phyloP scores from a whole-genome alignment of 192 early-diverging fungal species.

The Pilaira anomala region DNA sequence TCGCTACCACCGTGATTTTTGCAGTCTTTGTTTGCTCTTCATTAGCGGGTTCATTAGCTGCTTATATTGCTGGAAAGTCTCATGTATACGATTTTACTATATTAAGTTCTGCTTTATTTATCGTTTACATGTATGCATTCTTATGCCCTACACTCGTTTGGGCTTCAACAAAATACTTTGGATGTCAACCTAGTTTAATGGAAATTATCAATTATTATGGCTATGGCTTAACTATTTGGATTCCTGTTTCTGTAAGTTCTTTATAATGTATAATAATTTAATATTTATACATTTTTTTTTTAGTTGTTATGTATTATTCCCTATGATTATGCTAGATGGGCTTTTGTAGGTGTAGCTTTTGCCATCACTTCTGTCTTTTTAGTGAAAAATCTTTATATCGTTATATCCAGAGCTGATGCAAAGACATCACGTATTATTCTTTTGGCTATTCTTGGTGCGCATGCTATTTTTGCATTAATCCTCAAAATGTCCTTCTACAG shows the following conservation, averaged over 20 bases:
- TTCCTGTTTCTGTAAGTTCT: conserved; percentile 78
- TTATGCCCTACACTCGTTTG: conserved; percentile 73
- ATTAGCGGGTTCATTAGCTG: conserved; percentile 80
- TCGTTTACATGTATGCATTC: conserved; percentile 81
- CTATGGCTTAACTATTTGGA: conserved; percentile 90
- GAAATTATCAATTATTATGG: conserved; percentile 88
- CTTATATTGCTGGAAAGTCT: conserved; percentile 50
- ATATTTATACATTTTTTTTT: conserved; percentile 2
- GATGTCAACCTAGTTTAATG: conserved; percentile 76
- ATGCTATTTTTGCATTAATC: conserved; percentile 67
- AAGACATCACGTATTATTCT: conserved; percentile 68
- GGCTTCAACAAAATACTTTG: conserved; percentile 81
- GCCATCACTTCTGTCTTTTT: conserved; percentile 55
- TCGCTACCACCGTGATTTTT: conserved; percentile 95
- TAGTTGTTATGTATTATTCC: conserved; percentile 83
- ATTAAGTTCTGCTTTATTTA: conserved; percentile 76
- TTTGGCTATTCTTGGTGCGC: conserved; percentile 60
- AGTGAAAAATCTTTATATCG: conserved; percentile 55
- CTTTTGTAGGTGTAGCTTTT: conserved; percentile 73
- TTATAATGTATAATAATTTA: neutral
- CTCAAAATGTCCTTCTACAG: conserved; percentile 88
- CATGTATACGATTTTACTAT: conserved; percentile 78
- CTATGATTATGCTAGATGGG: conserved; percentile 77
- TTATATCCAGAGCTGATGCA: conserved; percentile 66
- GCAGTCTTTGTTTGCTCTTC: conserved; percentile 91